Evolutionary conservation across 306 rosid genomes (phyloP).

Genomic region (Pyrus communis): DNA sequence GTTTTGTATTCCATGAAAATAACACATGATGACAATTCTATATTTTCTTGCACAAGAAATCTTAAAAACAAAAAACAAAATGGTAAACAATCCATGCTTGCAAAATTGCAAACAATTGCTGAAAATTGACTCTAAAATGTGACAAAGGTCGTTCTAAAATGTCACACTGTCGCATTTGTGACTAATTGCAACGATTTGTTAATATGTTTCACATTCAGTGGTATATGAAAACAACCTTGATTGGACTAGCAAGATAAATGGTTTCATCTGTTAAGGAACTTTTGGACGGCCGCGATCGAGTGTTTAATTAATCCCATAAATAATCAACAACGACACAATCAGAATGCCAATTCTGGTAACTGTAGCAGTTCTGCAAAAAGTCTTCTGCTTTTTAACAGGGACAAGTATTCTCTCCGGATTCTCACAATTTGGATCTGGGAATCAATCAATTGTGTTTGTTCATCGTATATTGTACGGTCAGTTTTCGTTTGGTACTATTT

Average conservation of each 20-base stretch:
- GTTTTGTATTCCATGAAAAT: conserved; percentile 8
- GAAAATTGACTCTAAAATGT: background rate
- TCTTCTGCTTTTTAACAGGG: background rate
- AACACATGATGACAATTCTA: conserved; percentile 8
- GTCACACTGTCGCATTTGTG: no score
- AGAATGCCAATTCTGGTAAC: background rate
- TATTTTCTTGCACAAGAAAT: conserved; percentile 4
- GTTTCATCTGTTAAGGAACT: background rate
- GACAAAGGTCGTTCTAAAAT: background rate
- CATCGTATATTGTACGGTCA: accelerated
- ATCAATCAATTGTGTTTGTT: no score
- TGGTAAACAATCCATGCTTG: background rate
- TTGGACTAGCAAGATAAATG: background rate
- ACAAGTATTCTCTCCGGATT: no score
- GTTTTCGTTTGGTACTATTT: no score
- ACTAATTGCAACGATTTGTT: no score
- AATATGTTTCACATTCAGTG: background rate
- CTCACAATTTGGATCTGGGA: no score
- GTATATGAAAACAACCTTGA: background rate
- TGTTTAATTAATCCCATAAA: background rate
- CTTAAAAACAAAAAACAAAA: background rate
- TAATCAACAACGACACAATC: background rate
- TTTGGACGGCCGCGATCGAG: background rate
- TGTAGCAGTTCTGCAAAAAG: background rate
- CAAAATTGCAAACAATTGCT: background rate